Base-by-base conservation (phyloP, 139 green algal species). In the Diplosphaera chodatii region DNA sequence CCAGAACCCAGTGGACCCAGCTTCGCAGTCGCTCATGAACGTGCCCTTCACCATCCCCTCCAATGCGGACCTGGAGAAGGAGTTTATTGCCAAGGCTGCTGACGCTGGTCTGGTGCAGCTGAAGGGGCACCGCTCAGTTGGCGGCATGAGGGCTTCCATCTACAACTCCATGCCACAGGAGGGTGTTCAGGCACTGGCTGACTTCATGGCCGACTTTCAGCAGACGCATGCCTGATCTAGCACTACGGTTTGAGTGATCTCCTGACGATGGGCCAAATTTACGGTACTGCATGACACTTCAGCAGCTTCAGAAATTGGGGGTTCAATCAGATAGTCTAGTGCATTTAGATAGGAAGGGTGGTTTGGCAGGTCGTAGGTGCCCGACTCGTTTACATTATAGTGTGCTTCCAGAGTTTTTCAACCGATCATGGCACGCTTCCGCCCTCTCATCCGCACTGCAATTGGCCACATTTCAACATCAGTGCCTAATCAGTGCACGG, bases 141-240 rank as follows among this genome's bases (percentile, higher is more conserved):
- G 96, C 31, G 96, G 96, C 78, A 97, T 99, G 93, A 88, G 96
- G 30, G 96, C 95, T 2, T 97, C 89, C 63, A 97, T 99, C 74
- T 99, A 99, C 86, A 99, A 99, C 78, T 91, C 92, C 37, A 98
- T 99, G 96, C 96, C 96, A 1, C 23, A 88, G 18, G 92, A 94
- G 72, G 96, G 92, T 30, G 88, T 97, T 23, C 41, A 96, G 78
- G 66, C 74, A 59, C 85, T 99, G 55, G 93, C 83, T 0, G 68
- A 74, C 5, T 97, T 97, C 81, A 99, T 99, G 96, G 87, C 91
- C 74, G 83, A 91, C 18, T 95, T 96, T 83, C 78, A 88, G 27
- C 74, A 70, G 8, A 78, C 80, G 65, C 80, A 91, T 76, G 73
- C 76, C 2, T 86, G 55, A 83, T 32, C 29, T 20, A 70, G n/a